Base-by-base conservation (phyloP, 306 rosid genomes). In the Cotoneaster glaucophyllus region DNA sequence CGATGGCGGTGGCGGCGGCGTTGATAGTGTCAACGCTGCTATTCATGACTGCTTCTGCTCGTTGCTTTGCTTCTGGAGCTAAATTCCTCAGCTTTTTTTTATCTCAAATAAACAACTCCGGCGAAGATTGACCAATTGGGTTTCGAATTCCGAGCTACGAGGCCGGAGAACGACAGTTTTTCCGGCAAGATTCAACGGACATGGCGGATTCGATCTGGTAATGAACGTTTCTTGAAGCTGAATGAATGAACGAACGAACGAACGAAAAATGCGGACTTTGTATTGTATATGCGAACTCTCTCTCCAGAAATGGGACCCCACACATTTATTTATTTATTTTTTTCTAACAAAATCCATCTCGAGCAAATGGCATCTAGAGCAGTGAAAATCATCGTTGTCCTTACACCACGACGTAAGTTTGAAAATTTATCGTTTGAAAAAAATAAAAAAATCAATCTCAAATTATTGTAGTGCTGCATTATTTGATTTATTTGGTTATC, bases 1-100 rank as follows among this genome's bases (percentile, higher is more conserved):
- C 85, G 81, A 95, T 92, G 67, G 98, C 98, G 63, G 93, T 87
- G 61, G 98, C 98, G 13, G 98, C 98, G 9, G 98, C 97, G 86
- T 84, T 89, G 56, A 95, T 87, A 12, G 97, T 95, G 18, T 95
- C 97, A 3, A 88, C 89, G 84, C 97, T 95, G 80, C 83, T 83
- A 79, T 82, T 82, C 97, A 92, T 95, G 64, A 32, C 58, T 48
- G 68, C 68, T 31, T 31, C 70, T 24, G 52, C 69, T 32, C 25
- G 18, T 28, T 29, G 67, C 65, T 59, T 31, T 8, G 39, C 43
- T 65, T 37, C 44, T 39, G n/a, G 53, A 41, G 71, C 71, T 22
- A 66, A 50, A 39, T 13, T 67, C 32, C 26, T 11, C 62, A 11
- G 74, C 43, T 57, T 15, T 32, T 34, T 9, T 71, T 70, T 56